Conservation (phyloP, 2,329 filamentous ascomycete genomes). For the Penicillium palitans region DNA sequence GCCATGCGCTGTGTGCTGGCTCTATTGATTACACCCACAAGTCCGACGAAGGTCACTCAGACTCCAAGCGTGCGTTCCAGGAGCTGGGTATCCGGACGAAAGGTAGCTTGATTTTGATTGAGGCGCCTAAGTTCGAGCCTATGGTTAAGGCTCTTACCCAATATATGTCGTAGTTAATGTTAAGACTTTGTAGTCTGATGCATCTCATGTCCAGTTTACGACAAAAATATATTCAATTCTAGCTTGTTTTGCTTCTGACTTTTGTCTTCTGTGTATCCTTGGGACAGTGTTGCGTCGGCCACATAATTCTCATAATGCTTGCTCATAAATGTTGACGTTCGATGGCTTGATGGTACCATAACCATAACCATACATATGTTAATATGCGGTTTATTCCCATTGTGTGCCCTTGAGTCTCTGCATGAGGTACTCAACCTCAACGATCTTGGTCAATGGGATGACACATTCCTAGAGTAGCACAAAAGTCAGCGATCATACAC, state of each 20-base stretch:
- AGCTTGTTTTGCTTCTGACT: constrained; percentile 6
- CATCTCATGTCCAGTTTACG: constrained; percentile 24
- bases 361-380: constrained; percentile 22
- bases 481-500: constrained; percentile 1
- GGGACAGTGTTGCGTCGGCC: background rate
- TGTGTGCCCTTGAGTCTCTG: constrained; percentile 68
- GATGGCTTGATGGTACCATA: constrained; percentile 18
- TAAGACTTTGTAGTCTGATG: constrained; percentile 12
- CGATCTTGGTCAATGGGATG: constrained; percentile 95
- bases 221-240: constrained; percentile 16
- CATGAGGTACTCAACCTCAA: constrained; percentile 98
- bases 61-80: constrained; percentile 92
- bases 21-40: constrained; percentile 78
- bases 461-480: constrained; percentile 62
- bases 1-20: constrained; percentile 68
- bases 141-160: constrained; percentile 75
- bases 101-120: constrained; percentile 84
- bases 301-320: constrained; percentile 15
- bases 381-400: constrained; percentile 43
- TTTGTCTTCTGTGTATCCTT: background rate
- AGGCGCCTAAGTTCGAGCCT: constrained; percentile 70
- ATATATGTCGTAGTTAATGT: constrained; percentile 55
- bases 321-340: constrained; percentile 9
- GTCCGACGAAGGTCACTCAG: constrained; percentile 72
- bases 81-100: constrained; percentile 84